Conservation (phyloP, 2,329 filamentous ascomycete species). For the Aspergillus amoenus region DNA sequence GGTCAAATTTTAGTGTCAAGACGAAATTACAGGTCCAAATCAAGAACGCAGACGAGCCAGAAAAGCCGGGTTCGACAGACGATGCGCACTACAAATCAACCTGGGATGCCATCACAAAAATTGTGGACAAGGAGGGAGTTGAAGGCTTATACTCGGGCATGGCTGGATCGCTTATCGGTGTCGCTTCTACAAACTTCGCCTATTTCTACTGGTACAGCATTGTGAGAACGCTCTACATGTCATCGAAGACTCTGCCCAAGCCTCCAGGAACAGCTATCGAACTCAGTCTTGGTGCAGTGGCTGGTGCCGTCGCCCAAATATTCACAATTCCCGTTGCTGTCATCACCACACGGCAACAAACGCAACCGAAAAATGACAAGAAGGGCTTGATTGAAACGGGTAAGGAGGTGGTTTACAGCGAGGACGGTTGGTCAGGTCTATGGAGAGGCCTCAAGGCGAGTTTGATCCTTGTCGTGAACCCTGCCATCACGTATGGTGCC, state of each 20-base stretch:
- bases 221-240: slow-evolving; percentile 76
- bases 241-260: slow-evolving; percentile 56
- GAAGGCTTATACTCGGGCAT: slow-evolving; percentile 86
- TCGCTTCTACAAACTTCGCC: slow-evolving; percentile 96
- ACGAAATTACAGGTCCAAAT: slow-evolving; percentile 94
- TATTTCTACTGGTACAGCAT: slow-evolving; percentile 99
- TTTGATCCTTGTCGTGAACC: slow-evolving; percentile 91
- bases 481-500: slow-evolving; percentile 94
- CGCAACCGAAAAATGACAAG: slow-evolving; percentile 77
- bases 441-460: slow-evolving; percentile 97
- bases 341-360: slow-evolving; percentile 94
- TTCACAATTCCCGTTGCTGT: slow-evolving; percentile 97
- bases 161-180: slow-evolving; percentile 79
- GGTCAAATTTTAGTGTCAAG: slow-evolving; percentile 69
- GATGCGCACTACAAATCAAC: slow-evolving; percentile 81
- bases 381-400: slow-evolving; percentile 87
- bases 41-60: slow-evolving; percentile 57
- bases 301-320: slow-evolving; percentile 87
- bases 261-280: slow-evolving; percentile 78
- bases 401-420: slow-evolving; percentile 81
- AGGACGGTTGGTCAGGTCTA: slow-evolving; percentile 83
- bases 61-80: slow-evolving; percentile 44
- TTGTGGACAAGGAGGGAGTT: slow-evolving; percentile 76
- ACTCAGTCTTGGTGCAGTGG: slow-evolving; percentile 78
- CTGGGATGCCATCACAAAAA: slow-evolving; percentile 83